Percentiles rank a stretch among this genome's conserved stretches.
phyloP scores from a whole-genome alignment of 164 flowering plant genomes.

The Vitis amurensis region DNA sequence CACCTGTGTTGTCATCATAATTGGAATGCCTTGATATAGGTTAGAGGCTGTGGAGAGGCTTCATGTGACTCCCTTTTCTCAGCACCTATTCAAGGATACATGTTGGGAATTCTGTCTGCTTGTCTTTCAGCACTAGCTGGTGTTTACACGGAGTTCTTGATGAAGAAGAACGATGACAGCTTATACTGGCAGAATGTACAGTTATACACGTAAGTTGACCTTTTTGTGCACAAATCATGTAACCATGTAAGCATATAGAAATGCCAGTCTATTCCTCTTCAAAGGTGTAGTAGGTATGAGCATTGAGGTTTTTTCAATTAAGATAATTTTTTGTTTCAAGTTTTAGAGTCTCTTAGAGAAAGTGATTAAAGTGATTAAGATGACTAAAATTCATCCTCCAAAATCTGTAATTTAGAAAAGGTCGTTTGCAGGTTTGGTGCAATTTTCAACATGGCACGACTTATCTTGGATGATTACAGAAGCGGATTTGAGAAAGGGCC shows the following conservation, averaged over 20 bases:
- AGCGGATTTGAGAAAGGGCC: conserved; percentile 90
- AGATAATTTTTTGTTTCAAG: too few species aligned
- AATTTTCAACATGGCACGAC: conserved; percentile 79
- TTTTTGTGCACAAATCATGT: conserved; percentile 7
- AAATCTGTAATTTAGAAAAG: too few species aligned
- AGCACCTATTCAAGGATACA: conserved; percentile 90
- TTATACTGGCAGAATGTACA: conserved; percentile 95
- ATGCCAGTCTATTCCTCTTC: not conserved
- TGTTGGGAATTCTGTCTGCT: conserved; percentile 88
- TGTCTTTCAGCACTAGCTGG: conserved; percentile 97
- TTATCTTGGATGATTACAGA: conserved; percentile 77
- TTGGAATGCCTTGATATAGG: conserved; percentile 31
- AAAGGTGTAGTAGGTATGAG: too few species aligned
- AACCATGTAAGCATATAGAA: conserved; percentile 6
- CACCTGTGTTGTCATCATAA: too few species aligned
- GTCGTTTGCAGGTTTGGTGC: conserved; percentile 67
- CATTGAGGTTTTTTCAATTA: too few species aligned
- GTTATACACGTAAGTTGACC: conserved; percentile 81
- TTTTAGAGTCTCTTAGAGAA: too few species aligned
- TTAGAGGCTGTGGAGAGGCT: conserved; percentile 91
- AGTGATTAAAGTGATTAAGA: too few species aligned
- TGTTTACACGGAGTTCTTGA: conserved; percentile 94
- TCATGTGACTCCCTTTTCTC: conserved; percentile 88
- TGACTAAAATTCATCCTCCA: too few species aligned
- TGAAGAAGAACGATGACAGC: conserved; percentile 97